Evolutionary conservation across 2,329 filamentous ascomycete genomes (phyloP).

Genomic region (Sporothrix pseudoabietina): DNA sequence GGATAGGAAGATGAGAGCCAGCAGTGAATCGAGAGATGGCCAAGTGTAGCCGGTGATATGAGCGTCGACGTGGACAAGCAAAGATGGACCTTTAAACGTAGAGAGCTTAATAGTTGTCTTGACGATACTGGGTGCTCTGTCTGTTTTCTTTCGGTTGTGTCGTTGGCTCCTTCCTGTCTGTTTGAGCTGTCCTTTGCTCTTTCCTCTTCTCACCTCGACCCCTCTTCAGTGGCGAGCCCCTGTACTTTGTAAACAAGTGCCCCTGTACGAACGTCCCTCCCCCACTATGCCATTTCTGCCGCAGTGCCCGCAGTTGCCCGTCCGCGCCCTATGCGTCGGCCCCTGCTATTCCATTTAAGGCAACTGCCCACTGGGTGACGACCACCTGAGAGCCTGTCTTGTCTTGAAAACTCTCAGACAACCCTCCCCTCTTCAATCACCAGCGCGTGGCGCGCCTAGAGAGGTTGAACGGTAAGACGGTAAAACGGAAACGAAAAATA

Average conservation of each 20-base stretch:
- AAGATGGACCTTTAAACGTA: background rate
- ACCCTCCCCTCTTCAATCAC: background rate
- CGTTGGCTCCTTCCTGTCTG: background rate
- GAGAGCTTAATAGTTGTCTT: background rate
- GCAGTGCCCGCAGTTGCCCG: background rate
- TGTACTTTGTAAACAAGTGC: background rate
- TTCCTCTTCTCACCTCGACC: background rate
- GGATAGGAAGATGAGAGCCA: background rate
- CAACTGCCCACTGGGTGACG: slow-evolving; percentile 9
- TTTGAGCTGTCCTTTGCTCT: background rate
- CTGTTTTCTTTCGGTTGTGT: too few species aligned
- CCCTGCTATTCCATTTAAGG: background rate
- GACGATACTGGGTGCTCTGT: background rate
- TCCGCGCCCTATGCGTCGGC: background rate
- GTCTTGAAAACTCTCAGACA: background rate
- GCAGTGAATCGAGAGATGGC: background rate
- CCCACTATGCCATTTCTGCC: background rate
- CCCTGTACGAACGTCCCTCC: background rate
- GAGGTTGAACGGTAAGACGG: background rate
- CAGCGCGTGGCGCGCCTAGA: slow-evolving; percentile 2
- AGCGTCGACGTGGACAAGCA: background rate
- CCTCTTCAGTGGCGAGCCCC: too few species aligned
- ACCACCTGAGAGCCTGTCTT: background rate
- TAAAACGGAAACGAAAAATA: background rate
- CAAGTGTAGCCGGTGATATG: background rate